phyloP scores from a whole-genome alignment of 2,329 filamentous ascomycete species.

The Cordyceps javanica region DNA sequence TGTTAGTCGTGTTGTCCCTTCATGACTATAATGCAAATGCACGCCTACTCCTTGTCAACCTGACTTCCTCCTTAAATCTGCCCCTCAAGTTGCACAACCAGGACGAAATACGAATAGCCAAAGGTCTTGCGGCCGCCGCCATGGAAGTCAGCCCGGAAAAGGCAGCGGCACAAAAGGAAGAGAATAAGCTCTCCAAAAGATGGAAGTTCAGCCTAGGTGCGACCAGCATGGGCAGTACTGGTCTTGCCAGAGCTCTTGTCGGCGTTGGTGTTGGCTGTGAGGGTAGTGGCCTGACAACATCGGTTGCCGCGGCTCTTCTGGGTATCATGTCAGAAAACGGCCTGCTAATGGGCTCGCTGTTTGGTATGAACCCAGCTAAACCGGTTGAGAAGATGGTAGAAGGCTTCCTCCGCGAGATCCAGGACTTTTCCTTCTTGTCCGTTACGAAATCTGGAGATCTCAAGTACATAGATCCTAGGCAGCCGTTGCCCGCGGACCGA shows the following conservation, averaged over 20 bases:
- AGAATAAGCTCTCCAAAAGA: constrained; percentile 57
- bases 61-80: constrained; percentile 67
- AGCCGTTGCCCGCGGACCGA: constrained; percentile 51
- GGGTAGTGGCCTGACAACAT: constrained; percentile 68
- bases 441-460: constrained; percentile 44
- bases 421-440: constrained; percentile 82
- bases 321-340: constrained; percentile 75
- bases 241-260: constrained; percentile 70
- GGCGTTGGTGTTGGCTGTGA: constrained; percentile 74
- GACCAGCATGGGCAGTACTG: constrained; percentile 54
- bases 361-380: constrained; percentile 82
- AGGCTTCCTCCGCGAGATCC: constrained; percentile 76
- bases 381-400: constrained; percentile 86
- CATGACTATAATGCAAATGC: constrained; percentile 73
- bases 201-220: constrained; percentile 60
- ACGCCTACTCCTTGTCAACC: constrained; percentile 61
- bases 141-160: constrained; percentile 35
- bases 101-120: constrained; percentile 70
- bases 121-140: constrained; percentile 69
- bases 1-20: constrained; percentile 68
- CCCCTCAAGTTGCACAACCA: constrained; percentile 57
- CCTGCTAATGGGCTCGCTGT: constrained; percentile 74
- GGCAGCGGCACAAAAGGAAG: constrained; percentile 40
- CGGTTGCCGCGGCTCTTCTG: constrained; percentile 70
- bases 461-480: constrained; percentile 42